phyloP scores from a whole-genome alignment of 2,329 filamentous ascomycete genomes.

The Beauveria sp. region DNA sequence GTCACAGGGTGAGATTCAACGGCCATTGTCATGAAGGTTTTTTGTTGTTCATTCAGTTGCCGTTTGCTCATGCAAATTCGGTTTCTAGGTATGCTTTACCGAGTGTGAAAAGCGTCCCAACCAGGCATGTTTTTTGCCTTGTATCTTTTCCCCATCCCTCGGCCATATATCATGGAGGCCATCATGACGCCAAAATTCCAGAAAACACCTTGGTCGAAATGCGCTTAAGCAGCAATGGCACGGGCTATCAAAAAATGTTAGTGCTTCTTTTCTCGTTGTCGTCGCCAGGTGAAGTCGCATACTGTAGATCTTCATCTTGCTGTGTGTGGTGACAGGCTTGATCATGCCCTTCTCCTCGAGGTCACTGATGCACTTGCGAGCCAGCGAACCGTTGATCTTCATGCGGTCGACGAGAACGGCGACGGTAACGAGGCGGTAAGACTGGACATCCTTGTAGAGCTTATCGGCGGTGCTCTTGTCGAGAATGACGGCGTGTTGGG shows the following conservation, averaged over 20 bases:
- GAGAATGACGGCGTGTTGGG: constrained; percentile 97
- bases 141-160: constrained; percentile 26
- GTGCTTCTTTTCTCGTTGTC: neutral
- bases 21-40: constrained; percentile 9
- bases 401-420: constrained; percentile 97
- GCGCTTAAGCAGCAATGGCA: constrained; percentile 43
- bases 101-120: constrained; percentile 34
- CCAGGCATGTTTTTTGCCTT: constrained; percentile 27
- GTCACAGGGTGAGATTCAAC: neutral
- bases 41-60: constrained; percentile 29
- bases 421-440: constrained; percentile 98
- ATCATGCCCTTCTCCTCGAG: constrained; percentile 98
- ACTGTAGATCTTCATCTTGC: constrained; percentile 98
- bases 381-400: constrained; percentile 99
- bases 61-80: constrained; percentile 30
- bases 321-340: constrained; percentile 95
- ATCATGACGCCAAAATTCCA: constrained; percentile 32
- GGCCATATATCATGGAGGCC: constrained; percentile 28
- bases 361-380: constrained; percentile 80
- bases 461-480: constrained; percentile 97
- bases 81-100: constrained; percentile 29
- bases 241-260: constrained; percentile 42
- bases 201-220: constrained; percentile 22
- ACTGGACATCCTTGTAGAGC: constrained; percentile 99
- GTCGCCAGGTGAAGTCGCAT: constrained; percentile 26